These are phyloP conservation scores for Schwanniomyces etchellsii DNA, from an alignment of 1,139 yeast species.

Conservation along the genomic window DNA sequence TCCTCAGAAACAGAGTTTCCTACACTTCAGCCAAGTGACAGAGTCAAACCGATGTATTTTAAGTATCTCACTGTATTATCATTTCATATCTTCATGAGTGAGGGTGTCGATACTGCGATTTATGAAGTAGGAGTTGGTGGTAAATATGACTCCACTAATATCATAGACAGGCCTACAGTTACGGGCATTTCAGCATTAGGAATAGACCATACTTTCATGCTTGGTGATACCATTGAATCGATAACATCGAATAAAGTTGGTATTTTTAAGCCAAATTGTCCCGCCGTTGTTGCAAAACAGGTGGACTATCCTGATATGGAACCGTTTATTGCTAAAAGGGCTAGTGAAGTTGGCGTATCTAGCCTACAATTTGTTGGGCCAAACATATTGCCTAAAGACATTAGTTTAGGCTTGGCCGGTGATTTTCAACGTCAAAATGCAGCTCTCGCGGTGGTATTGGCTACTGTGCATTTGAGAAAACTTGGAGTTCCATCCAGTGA, in stretches of 20 bases:
- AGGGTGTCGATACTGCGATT: conserved; percentile 87
- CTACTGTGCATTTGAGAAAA: conserved; percentile 52
- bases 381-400: conserved; percentile 19
- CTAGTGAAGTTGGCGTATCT: conserved; percentile 53
- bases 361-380: conserved; percentile 45
- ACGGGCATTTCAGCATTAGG: conserved; percentile 88
- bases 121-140: conserved; percentile 99
- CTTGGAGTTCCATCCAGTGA: conserved; percentile 31
- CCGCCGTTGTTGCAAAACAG: conserved; percentile 64
- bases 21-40: conserved; percentile 55
- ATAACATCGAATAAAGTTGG: conserved; percentile 98
- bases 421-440: conserved; percentile 84
- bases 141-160: conserved; percentile 89
- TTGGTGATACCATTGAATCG: conserved; percentile 82
- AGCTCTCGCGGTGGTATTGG: conserved; percentile 76
- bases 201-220: conserved; percentile 84
- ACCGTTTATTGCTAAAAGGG: conserved; percentile 52
- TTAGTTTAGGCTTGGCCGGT: conserved; percentile 77
- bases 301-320: conserved; percentile 48
- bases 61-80: conserved; percentile 84
- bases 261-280: conserved; percentile 65
- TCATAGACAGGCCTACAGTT: conserved; percentile 72
- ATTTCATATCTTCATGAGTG: conserved; percentile 82
- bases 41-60: conserved; percentile 87
- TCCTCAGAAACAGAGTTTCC: conserved; percentile 62